Conservation (phyloP, 2,329 filamentous ascomycete genomes). For the Mycosphaerella sp. region DNA sequence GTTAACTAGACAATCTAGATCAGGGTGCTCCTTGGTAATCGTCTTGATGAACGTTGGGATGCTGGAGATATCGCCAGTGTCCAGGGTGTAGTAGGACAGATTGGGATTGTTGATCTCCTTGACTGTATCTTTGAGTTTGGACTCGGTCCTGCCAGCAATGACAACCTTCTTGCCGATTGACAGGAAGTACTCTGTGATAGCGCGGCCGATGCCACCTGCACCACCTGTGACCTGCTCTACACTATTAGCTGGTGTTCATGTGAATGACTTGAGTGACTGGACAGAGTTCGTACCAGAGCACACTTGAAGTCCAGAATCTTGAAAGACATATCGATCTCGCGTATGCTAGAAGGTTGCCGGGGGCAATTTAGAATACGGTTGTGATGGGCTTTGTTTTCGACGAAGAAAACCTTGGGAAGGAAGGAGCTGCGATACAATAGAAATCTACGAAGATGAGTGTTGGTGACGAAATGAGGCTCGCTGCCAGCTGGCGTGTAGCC, state of each 20-base stretch:
- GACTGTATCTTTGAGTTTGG: slow-evolving; percentile 43
- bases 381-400: not conserved
- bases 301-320: slow-evolving; percentile 37
- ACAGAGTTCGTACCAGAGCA: slow-evolving; percentile 26
- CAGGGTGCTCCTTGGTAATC: slow-evolving; percentile 46
- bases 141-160: slow-evolving; percentile 50
- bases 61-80: slow-evolving; percentile 43
- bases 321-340: not conserved
- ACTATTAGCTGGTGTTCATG: not conserved
- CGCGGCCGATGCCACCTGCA: slow-evolving; percentile 48
- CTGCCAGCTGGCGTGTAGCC: not conserved
- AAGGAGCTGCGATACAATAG: not conserved
- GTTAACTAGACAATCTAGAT: slow-evolving; percentile 54
- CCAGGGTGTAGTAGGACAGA: slow-evolving; percentile 47
- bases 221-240: slow-evolving; percentile 41
- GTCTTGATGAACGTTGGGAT: slow-evolving; percentile 44
- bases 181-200: slow-evolving; percentile 44
- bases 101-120: slow-evolving; percentile 38
- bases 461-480: not conserved
- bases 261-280: not conserved
- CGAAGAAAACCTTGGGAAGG: not conserved
- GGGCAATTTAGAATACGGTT: not conserved
- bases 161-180: slow-evolving; percentile 46
- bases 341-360: not conserved
- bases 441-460: not conserved